Base-by-base conservation (phyloP, 768 basidiomycete species). In the Chalciporus piperatus region DNA sequence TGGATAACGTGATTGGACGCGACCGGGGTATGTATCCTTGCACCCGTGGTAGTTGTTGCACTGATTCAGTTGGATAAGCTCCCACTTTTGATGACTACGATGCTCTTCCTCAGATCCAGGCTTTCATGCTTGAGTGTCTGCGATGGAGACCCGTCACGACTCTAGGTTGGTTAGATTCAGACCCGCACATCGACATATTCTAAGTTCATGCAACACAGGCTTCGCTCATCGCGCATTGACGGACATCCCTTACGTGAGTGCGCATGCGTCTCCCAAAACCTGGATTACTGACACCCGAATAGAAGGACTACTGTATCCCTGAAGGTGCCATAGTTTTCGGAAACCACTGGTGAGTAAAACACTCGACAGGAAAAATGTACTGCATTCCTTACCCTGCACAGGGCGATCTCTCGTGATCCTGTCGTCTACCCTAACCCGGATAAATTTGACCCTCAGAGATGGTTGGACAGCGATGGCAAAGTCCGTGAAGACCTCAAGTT, bases 221-320 rank as follows among this genome's bases (percentile, higher is more conserved):
- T 83, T 86, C 55, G 73, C 83, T 3, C 87, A 89, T 56, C 77
- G 78, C 41, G 79, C 85, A 1, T 81, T 79, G 2, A 78, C 77
- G 49, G 85, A 88, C 45, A 78, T 89, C 27, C 62, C 79, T 22
- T 88, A 82, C 74, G 83, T 83, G 49, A 55, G 67, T 66, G 42
- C 37, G n/a, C 13, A 42, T 16, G 12, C 16, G 13, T 4, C 17
- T 11, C 6, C 10, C 40, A n/a, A 47, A 44, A 32, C 38, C 33
- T 1, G 3, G 30, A 13, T 7, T 13, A 14, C 48, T 58, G 7
- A 63, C 12, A 17, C 46, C 30, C 16, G 58, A 19, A 6, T 50
- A 81, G 62, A 65, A 66, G 17, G 61, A 52, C 30, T 65, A 65
- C 23, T 65, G 72, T 47, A 72, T 74, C 22, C 72, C 71, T 12